A percentile compares a stretch with the other conserved stretches of the same genome.
These are phyloP conservation scores for Tetragonia tetragonoides DNA, from an alignment of 148 eudicot species.

Conservation along the genomic window DNA sequence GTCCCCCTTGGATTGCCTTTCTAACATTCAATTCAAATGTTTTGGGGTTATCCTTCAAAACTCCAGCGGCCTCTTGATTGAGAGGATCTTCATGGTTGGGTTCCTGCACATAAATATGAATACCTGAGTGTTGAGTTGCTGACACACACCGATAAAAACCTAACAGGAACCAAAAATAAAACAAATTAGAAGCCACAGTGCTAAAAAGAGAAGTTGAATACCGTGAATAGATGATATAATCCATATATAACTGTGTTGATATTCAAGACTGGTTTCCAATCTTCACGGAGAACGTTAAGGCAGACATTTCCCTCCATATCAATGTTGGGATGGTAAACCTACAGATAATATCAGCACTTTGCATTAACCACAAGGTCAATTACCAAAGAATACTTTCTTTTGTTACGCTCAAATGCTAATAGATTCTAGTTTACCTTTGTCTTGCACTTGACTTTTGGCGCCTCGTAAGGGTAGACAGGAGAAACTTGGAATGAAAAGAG, in stretches of 20 bases:
- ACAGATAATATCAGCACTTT: slow-evolving; percentile 1
- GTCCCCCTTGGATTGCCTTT: slow-evolving; percentile 86
- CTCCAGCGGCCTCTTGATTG: slow-evolving; percentile 87
- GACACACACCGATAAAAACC: no score
- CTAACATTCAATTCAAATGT: slow-evolving; percentile 70
- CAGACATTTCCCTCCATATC: slow-evolving; percentile 93
- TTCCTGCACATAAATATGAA: slow-evolving; percentile 41
- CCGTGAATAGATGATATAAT: slow-evolving; percentile 75
- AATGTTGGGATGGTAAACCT: slow-evolving; percentile 87
- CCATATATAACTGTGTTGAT: slow-evolving; percentile 73
- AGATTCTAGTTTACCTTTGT: slow-evolving; percentile 34
- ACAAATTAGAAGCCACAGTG: not conserved
- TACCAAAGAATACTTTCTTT: not conserved
- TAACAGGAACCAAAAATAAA: no score
- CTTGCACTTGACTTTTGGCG: slow-evolving; percentile 64
- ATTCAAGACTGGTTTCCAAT: slow-evolving; percentile 89
- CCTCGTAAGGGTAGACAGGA: slow-evolving; percentile 55
- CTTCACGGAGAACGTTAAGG: slow-evolving; percentile 88
- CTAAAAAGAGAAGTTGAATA: slow-evolving; percentile 19
- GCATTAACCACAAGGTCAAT: not conserved
- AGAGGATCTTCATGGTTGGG: slow-evolving; percentile 95
- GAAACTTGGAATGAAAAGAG: slow-evolving; percentile 50
- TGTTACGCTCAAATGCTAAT: not conserved
- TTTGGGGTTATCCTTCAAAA: slow-evolving; percentile 80
- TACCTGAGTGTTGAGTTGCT: no score